A percentile compares a stretch with the other conserved stretches of the same genome.
These are phyloP conservation scores for Nitzschia palea DNA, from an alignment of 108 stramenopile species.

Conservation along the genomic window DNA sequence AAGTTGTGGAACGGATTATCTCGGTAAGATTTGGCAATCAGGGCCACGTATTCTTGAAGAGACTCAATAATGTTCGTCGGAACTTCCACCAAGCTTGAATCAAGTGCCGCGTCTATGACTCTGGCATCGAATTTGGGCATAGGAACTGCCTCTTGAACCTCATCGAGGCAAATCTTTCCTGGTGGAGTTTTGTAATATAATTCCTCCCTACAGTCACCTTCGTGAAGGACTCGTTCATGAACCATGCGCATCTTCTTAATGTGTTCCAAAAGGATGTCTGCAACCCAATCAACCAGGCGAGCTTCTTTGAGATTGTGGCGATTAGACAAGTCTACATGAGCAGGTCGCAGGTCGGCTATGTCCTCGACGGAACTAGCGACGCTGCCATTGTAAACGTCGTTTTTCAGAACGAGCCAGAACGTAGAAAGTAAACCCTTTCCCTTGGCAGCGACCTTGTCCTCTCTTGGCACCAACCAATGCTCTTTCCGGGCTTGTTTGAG, in stretches of 20 bases:
- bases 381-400: neutral
- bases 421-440: neutral
- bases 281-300: slow-evolving; percentile 13
- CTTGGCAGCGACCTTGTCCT: neutral
- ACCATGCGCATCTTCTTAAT: neutral
- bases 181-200: neutral
- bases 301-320: neutral
- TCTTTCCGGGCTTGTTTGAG: neutral
- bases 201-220: neutral
- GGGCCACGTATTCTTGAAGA: slow-evolving; percentile 24
- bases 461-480: neutral
- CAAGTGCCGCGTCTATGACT: neutral
- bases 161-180: slow-evolving; percentile 11
- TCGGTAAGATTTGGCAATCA: slow-evolving; percentile 35
- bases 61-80: neutral
- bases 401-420: neutral
- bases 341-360: neutral
- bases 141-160: slow-evolving; percentile 7
- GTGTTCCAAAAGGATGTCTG: neutral
- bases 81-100: neutral
- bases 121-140: slow-evolving; percentile 19
- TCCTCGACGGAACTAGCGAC: neutral
- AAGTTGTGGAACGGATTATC: slow-evolving; percentile 52
- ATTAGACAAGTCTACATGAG: neutral
- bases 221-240: neutral